Percentiles rank a stretch among this genome's conserved stretches.
These are phyloP conservation scores for Syncephalastrum contaminatum DNA, from an alignment of 371 early-diverging fungal species.

Conservation along the genomic window DNA sequence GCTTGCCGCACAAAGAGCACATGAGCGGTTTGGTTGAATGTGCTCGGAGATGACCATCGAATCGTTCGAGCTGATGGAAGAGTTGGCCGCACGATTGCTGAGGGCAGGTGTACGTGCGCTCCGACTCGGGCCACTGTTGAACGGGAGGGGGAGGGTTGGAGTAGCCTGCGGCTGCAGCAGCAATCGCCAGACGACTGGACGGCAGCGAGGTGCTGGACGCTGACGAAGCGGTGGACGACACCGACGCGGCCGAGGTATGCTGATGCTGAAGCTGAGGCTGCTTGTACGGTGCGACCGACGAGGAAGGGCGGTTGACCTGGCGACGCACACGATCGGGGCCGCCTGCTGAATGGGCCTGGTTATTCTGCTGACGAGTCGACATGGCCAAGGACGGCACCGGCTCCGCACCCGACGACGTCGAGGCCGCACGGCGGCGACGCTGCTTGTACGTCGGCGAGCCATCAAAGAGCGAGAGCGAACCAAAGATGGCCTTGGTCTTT, in stretches of 20 bases:
- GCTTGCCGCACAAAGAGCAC: slow-evolving; percentile 65
- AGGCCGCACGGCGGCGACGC: slow-evolving; percentile 64
- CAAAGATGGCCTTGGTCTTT: slow-evolving; percentile 50
- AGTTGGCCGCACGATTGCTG: slow-evolving; percentile 45
- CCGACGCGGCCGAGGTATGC: background rate
- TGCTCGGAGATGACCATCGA: slow-evolving; percentile 78
- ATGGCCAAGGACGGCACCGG: background rate
- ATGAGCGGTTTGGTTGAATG: slow-evolving; percentile 68
- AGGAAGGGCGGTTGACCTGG: slow-evolving; percentile 25
- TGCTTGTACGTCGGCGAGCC: slow-evolving; percentile 74
- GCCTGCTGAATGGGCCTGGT: slow-evolving; percentile 9
- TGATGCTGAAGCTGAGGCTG: background rate
- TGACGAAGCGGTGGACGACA: background rate
- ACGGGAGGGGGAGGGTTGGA: background rate
- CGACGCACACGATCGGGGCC: slow-evolving; percentile 34
- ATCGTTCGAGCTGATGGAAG: slow-evolving; percentile 79
- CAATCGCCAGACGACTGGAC: slow-evolving; percentile 36
- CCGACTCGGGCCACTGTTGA: slow-evolving; percentile 3
- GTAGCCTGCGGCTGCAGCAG: slow-evolving; percentile 32
- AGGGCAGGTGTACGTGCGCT: slow-evolving; percentile 37
- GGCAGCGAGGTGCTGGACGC: background rate
- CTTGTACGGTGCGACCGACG: slow-evolving; percentile 16
- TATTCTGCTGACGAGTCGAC: background rate
- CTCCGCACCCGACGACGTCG: slow-evolving; percentile 30
- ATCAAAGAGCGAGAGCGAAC: slow-evolving; percentile 64